phyloP scores from a whole-genome alignment of 2,329 filamentous ascomycete species.

The Ambrosiella cleistominuta region DNA sequence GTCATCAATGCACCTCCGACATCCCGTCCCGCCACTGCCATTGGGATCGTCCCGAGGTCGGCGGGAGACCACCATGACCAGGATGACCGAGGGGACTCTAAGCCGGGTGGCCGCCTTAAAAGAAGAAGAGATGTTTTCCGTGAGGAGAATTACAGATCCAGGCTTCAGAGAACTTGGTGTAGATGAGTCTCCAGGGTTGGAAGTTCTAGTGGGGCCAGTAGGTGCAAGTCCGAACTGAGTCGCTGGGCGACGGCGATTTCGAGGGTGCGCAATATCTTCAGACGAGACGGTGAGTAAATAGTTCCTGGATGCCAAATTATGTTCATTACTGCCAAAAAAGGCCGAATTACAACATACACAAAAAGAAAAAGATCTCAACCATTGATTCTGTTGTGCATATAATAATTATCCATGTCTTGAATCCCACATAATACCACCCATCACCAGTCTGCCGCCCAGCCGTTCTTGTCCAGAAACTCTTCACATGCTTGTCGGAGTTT shows the following conservation, averaged over 20 bases:
- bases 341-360: background rate
- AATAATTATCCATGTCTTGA: background rate
- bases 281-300: background rate
- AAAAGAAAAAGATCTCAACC: background rate
- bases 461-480: slow-evolving; percentile 71
- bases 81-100: background rate
- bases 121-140: background rate
- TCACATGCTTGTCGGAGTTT: slow-evolving; percentile 66
- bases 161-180: no score
- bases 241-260: background rate
- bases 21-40: background rate
- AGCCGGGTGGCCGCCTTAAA: background rate
- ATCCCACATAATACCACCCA: background rate
- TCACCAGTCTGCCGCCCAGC: slow-evolving; percentile 85
- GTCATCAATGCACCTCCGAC: background rate
- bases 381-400: background rate
- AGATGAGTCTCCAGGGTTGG: background rate
- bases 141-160: background rate
- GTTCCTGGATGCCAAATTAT: no score
- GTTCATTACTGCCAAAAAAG: background rate
- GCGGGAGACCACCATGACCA: background rate
- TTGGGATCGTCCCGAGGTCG: background rate
- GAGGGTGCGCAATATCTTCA: background rate
- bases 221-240: background rate
- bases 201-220: background rate